These are phyloP conservation scores for Pholiota adiposa DNA, from an alignment of 1,284 basidiomycete genomes.

Conservation along the genomic window DNA sequence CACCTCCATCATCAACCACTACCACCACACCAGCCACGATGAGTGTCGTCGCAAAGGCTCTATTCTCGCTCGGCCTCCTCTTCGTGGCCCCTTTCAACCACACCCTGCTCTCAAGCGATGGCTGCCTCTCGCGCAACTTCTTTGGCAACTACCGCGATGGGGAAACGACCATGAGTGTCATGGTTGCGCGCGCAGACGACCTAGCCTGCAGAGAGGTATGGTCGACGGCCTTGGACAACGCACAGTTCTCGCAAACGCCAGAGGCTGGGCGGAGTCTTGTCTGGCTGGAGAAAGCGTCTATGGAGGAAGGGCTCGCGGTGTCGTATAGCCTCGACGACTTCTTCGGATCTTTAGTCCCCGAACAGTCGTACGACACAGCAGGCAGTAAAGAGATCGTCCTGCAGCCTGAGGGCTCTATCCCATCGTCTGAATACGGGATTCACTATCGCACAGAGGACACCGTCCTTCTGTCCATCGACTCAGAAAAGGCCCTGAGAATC, in stretches of 20 bases:
- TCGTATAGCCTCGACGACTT: slow-evolving; percentile 20
- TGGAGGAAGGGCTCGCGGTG: slow-evolving; percentile 45
- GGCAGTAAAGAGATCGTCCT: slow-evolving; percentile 35
- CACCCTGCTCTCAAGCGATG: slow-evolving; percentile 32
- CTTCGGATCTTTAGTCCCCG: slow-evolving; percentile 17
- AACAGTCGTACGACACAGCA: slow-evolving; percentile 16
- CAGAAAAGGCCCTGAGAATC: slow-evolving; percentile 39
- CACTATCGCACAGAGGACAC: slow-evolving; percentile 46
- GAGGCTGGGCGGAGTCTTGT: slow-evolving; percentile 48
- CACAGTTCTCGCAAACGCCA: slow-evolving; percentile 28
- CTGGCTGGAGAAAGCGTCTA: slow-evolving; percentile 61
- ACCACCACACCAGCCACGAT: neutral
- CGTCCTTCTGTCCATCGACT: slow-evolving; percentile 50
- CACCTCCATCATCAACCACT: too few relatives aligned
- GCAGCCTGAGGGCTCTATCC: neutral
- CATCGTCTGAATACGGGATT: slow-evolving; percentile 29
- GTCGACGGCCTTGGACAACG: slow-evolving; percentile 24
- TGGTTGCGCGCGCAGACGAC: slow-evolving; percentile 46
- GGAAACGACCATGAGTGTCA: slow-evolving; percentile 47
- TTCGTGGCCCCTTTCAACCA: slow-evolving; percentile 45
- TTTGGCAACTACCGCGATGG: slow-evolving; percentile 55
- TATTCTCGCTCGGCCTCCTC: slow-evolving; percentile 33
- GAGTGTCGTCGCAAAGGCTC: neutral
- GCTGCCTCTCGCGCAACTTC: slow-evolving; percentile 55
- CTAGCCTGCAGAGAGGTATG: slow-evolving; percentile 40